These are phyloP conservation scores for Jatropha multifida DNA, from an alignment of 441 rosid species.

Conservation along the genomic window DNA sequence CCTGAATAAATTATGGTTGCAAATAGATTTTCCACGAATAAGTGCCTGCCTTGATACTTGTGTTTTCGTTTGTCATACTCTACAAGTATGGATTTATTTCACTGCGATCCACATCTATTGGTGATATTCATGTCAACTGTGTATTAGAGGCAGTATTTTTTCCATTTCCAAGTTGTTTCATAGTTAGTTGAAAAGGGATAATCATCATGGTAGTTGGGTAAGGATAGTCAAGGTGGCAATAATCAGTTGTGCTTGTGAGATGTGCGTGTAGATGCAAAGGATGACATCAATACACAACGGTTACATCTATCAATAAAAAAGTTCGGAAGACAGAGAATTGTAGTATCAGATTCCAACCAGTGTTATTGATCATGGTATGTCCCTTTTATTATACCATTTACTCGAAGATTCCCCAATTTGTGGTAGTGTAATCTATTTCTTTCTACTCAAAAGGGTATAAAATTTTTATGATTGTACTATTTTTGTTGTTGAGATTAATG, in stretches of 20 bases:
- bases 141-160: not conserved
- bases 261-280: conserved; percentile 4
- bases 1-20: not conserved
- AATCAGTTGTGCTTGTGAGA: not conserved
- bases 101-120: not conserved
- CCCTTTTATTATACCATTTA: conserved; percentile 24
- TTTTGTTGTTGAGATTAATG: conserved; percentile 13
- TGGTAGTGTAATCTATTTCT: conserved; percentile 20
- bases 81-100: not conserved
- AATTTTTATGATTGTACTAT: too few species aligned
- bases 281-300: not conserved
- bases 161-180: conserved; percentile 7
- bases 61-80: not conserved
- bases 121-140: conserved; percentile 2
- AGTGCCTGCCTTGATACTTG: not conserved
- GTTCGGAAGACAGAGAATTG: conserved; percentile 10
- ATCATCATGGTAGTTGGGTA: not conserved
- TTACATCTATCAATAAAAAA: not conserved
- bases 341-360: conserved; percentile 30
- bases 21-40: not conserved
- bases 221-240: conserved; percentile 4
- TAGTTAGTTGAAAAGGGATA: conserved; percentile 7
- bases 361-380: conserved; percentile 11
- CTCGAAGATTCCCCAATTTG: conserved; percentile 29
- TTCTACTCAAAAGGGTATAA: conserved; percentile 16